Evolutionary conservation across 2,329 filamentous ascomycete genomes (phyloP).

Genomic region (Curvularia verruculosa): DNA sequence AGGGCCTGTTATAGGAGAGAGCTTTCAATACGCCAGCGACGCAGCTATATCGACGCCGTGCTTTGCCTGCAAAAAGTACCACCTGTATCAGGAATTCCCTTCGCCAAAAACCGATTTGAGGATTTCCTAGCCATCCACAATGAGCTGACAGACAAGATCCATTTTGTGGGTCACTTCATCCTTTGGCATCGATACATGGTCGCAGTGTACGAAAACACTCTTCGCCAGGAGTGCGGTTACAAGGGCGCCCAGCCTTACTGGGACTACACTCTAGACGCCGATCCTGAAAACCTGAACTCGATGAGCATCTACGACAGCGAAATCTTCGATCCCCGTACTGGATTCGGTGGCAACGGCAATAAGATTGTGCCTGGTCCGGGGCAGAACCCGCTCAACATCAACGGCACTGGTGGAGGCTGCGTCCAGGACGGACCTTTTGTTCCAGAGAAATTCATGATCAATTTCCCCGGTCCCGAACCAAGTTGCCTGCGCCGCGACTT

Average conservation of each 20-base stretch:
- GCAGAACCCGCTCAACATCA: constrained; percentile 32
- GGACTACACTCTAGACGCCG: constrained; percentile 35
- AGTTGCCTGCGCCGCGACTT: constrained; percentile 46
- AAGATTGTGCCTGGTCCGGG: constrained; percentile 33
- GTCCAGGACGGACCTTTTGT: constrained; percentile 41
- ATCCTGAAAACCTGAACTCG: constrained; percentile 20
- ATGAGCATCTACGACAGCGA: constrained; percentile 21
- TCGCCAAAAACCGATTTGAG: constrained; percentile 30
- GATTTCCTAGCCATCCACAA: constrained; percentile 33
- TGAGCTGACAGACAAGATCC: constrained; percentile 29
- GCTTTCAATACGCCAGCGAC: constrained; percentile 22
- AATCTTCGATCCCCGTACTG: constrained; percentile 28
- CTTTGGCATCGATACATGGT: constrained; percentile 35
- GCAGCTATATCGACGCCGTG: constrained; percentile 34
- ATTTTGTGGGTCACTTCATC: constrained; percentile 34
- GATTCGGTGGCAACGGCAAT: constrained; percentile 47
- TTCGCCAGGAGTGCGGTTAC: constrained; percentile 33
- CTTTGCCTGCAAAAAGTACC: constrained; percentile 27
- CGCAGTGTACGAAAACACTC: constrained; percentile 29
- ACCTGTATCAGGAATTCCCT: constrained; percentile 24
- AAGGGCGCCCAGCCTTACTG: constrained; percentile 46
- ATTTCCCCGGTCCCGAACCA: constrained; percentile 26
- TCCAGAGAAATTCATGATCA: constrained; percentile 28
- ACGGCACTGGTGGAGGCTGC: constrained; percentile 43
- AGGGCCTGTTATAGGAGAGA: constrained; percentile 21